A percentile compares a stretch with the other conserved stretches of the same genome.
phyloP scores from a whole-genome alignment of 371 early-diverging fungal genomes.

The Smittium mucronatum region DNA sequence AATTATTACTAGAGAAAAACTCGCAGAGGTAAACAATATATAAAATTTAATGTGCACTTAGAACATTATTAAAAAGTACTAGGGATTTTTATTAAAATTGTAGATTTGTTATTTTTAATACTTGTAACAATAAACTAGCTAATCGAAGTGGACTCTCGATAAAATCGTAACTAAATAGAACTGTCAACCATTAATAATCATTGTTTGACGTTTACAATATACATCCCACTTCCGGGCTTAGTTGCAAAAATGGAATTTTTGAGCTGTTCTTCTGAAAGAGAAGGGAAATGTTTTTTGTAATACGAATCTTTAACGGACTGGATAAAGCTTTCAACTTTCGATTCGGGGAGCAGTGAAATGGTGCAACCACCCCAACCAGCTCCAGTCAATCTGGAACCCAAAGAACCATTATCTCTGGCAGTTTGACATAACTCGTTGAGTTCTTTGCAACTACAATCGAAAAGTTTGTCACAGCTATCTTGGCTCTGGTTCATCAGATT shows the following conservation, averaged over 20 bases:
- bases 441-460: constrained; percentile 80
- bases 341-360: constrained; percentile 63
- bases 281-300: constrained; percentile 24
- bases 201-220: no score
- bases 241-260: constrained; percentile 24
- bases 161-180: no score
- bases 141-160: no score
- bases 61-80: no score
- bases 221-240: constrained; percentile 19
- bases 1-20: no score
- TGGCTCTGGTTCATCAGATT: constrained; percentile 83
- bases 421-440: constrained; percentile 65
- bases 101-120: no score
- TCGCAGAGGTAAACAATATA: no score
- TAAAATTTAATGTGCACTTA: no score
- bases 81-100: no score
- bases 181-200: no score
- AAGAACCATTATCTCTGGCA: constrained; percentile 54
- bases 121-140: no score
- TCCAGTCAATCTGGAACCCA: constrained; percentile 76
- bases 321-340: constrained; percentile 48
- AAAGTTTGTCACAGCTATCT: constrained; percentile 60
- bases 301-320: constrained; percentile 50
- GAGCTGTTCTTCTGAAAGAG: constrained; percentile 16
- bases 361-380: constrained; percentile 97